Evolutionary conservation across 2,329 filamentous ascomycete species (phyloP).

Genomic region (Colletotrichum sp.): DNA sequence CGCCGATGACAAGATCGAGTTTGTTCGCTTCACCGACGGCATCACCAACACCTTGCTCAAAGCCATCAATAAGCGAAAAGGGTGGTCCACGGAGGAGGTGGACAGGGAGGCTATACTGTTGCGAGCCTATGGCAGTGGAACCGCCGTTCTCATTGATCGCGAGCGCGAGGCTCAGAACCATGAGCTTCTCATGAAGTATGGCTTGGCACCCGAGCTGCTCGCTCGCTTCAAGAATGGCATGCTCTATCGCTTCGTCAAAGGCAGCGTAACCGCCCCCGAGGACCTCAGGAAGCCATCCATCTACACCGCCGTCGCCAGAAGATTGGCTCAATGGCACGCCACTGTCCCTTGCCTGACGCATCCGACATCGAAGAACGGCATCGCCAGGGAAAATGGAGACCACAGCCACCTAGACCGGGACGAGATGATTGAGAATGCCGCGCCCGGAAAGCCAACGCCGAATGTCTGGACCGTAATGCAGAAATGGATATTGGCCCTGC

Average conservation of each 20-base stretch:
- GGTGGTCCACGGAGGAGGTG: slow-evolving; percentile 75
- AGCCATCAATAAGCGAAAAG: slow-evolving; percentile 70
- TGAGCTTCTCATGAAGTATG: slow-evolving; percentile 82
- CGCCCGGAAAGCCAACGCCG: slow-evolving; percentile 74
- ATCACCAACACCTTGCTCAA: slow-evolving; percentile 95
- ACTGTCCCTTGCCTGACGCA: slow-evolving; percentile 61
- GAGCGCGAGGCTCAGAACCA: slow-evolving; percentile 83
- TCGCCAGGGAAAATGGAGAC: slow-evolving; percentile 33
- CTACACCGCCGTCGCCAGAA: slow-evolving; percentile 81
- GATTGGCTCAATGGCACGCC: slow-evolving; percentile 94
- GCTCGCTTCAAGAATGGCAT: slow-evolving; percentile 96
- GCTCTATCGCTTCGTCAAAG: slow-evolving; percentile 89
- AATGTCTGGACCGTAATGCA: slow-evolving; percentile 96
- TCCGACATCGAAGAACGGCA: slow-evolving; percentile 36
- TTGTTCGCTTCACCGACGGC: slow-evolving; percentile 93
- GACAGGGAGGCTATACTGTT: slow-evolving; percentile 88
- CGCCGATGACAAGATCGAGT: slow-evolving; percentile 76
- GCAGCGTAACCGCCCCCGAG: slow-evolving; percentile 77
- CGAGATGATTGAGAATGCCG: slow-evolving; percentile 50
- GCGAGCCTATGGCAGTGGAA: slow-evolving; percentile 92
- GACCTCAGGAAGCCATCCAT: slow-evolving; percentile 79
- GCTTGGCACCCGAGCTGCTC: slow-evolving; percentile 84
- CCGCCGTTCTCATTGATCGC: slow-evolving; percentile 93
- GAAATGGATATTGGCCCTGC: slow-evolving; percentile 91
- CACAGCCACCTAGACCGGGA: slow-evolving; percentile 36